Evolutionary conservation across 805 yeast genomes (phyloP).

Genomic region (Teunomyces funiuensis): DNA sequence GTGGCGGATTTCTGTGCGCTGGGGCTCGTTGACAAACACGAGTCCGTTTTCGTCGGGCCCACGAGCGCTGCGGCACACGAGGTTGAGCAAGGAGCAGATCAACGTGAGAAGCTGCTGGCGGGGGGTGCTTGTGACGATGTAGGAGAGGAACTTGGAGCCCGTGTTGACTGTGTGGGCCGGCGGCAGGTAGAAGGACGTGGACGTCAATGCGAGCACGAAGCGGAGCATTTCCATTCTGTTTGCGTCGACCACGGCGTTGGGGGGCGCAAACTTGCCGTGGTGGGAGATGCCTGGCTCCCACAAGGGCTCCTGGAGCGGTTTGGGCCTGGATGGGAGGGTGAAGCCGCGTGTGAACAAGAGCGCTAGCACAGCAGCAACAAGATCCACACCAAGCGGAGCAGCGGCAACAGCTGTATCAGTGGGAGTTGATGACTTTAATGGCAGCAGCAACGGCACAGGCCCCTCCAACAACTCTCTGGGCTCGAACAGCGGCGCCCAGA

Average conservation of each 20-base stretch:
- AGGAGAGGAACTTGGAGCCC: constrained; percentile 65
- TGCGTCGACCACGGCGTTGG: constrained; percentile 45
- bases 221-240: constrained; percentile 69
- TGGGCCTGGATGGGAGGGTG: constrained; percentile 30
- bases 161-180: constrained; percentile 40
- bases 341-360: constrained; percentile 59
- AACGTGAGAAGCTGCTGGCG: constrained; percentile 48
- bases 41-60: constrained; percentile 46
- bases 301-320: constrained; percentile 2
- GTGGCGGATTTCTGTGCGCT: constrained; percentile 42
- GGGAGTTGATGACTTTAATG: constrained; percentile 14
- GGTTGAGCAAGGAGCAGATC: constrained; percentile 70
- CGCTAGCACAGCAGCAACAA: constrained; percentile 29
- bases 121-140: constrained; percentile 51
- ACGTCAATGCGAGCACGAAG: constrained; percentile 57
- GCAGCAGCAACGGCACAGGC: not conserved
- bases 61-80: constrained; percentile 52
- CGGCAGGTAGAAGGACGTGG: constrained; percentile 56
- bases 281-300: constrained; percentile 20
- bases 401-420: not conserved
- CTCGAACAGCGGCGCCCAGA: constrained; percentile 47
- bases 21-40: constrained; percentile 24
- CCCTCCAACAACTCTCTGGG: constrained; percentile 13
- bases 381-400: constrained; percentile 9
- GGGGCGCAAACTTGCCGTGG: constrained; percentile 23